Percentiles rank a stretch among this genome's conserved stretches.
Evolutionary conservation across 2,329 filamentous ascomycete species (phyloP).

Genomic region (Spiromastix sp.): DNA sequence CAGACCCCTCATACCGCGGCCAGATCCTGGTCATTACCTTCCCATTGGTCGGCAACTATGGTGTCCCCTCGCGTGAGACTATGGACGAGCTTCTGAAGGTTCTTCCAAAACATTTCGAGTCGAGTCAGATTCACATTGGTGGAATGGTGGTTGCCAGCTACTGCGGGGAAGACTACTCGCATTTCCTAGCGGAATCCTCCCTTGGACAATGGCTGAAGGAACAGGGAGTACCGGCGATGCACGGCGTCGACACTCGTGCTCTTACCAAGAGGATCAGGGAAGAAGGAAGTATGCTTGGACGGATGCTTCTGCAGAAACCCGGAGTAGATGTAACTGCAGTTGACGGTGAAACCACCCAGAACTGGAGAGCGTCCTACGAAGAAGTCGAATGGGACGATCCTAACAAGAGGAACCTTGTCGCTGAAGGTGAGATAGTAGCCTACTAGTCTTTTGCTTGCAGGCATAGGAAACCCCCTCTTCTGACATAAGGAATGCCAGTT

Average conservation of each 20-base stretch:
- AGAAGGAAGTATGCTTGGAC: constrained; percentile 92
- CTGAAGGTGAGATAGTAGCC: constrained; percentile 63
- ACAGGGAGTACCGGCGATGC: constrained; percentile 86
- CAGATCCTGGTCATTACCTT: constrained; percentile 97
- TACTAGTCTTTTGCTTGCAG: constrained; percentile 4
- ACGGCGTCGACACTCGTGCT: constrained; percentile 85
- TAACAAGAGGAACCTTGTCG: constrained; percentile 85
- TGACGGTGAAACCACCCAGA: constrained; percentile 20
- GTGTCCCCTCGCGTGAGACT: constrained; percentile 77
- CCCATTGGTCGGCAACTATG: constrained; percentile 93
- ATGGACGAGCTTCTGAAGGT: constrained; percentile 77
- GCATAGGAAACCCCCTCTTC: constrained; percentile 1
- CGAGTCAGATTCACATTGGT: constrained; percentile 83
- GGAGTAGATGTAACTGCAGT: constrained; percentile 18
- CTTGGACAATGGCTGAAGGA: constrained; percentile 94
- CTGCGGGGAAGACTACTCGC: constrained; percentile 88
- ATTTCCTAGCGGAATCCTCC: constrained; percentile 83
- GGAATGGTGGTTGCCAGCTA: constrained; percentile 87
- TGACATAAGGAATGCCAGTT: constrained; percentile 45
- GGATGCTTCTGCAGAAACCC: constrained; percentile 64
- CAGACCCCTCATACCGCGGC: constrained; percentile 77
- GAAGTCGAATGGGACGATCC: constrained; percentile 81
- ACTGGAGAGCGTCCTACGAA: constrained; percentile 57
- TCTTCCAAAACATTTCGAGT: constrained; percentile 87
- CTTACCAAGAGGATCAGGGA: constrained; percentile 90